Evolutionary conservation across 2,329 filamentous ascomycete species (phyloP).

Genomic region (Xylaria arbuscula): DNA sequence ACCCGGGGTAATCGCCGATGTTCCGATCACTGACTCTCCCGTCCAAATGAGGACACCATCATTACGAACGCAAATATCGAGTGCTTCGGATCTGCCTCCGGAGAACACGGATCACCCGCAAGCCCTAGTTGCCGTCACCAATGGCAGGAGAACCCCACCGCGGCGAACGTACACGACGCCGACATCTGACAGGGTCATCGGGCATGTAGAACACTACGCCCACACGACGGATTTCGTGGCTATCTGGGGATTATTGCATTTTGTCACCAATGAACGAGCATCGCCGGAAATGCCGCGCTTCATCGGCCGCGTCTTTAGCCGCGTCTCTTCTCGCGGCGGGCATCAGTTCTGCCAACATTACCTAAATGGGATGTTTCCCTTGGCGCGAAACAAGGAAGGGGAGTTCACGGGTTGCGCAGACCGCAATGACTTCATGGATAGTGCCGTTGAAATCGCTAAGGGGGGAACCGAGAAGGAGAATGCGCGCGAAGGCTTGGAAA

Average conservation of each 20-base stretch:
- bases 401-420: constrained; percentile 58
- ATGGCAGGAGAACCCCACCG: constrained; percentile 23
- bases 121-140: constrained; percentile 50
- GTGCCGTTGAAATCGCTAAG: constrained; percentile 60
- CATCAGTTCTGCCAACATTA: constrained; percentile 72
- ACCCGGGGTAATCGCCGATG: constrained; percentile 53
- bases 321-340: constrained; percentile 61
- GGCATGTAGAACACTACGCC: constrained; percentile 83
- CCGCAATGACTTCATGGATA: constrained; percentile 71
- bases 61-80: constrained; percentile 34
- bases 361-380: constrained; percentile 70
- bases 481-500: constrained; percentile 60
- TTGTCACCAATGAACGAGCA: constrained; percentile 61
- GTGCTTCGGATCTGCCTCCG: constrained; percentile 29
- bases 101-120: constrained; percentile 44
- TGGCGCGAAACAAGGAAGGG: constrained; percentile 57
- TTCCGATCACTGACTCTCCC: constrained; percentile 48
- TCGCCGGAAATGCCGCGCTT: constrained; percentile 66
- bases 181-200: constrained; percentile 65
- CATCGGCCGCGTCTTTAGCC: constrained; percentile 69
- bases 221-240: constrained; percentile 80
- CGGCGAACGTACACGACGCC: constrained; percentile 41
- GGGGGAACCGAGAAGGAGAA: constrained; percentile 58
- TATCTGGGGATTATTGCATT: constrained; percentile 78
- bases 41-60: constrained; percentile 41